Base-by-base conservation (phyloP, 345 rosid species). In the Lenwebbia sp. region DNA sequence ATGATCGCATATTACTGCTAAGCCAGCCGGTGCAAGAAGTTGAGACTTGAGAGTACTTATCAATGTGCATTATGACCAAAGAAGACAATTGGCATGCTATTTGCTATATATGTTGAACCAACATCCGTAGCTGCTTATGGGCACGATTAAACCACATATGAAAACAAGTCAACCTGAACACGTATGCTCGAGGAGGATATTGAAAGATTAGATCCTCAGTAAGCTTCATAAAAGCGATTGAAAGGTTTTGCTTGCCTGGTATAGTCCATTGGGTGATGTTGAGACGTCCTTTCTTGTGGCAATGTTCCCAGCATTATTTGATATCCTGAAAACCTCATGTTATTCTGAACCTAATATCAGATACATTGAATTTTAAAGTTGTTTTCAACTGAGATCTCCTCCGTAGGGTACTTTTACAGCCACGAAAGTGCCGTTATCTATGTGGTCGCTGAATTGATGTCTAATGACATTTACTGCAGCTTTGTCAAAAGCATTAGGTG, bases 401-500 rank as follows among this genome's bases (percentile, higher is more conserved):
- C 78, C 25, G 2, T 17, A 33, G 78, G 47, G 78, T 70, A 70
- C 78, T 70, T 70, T 33, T 33, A 33, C 47, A 19, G 47, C 78
- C 13, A 70, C 6, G 2, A 70, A 70, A 70, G 78, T 70, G 25
- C 25, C 5, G 25, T 70, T 10, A 9, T 65, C 76, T 65, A 7
- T 1, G 21, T 22, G 50, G 23, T 54, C 7, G 1, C 60, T 82
- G 85, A 82, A 37, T 58, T 85, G 47, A 70, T 58, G 19, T 83
- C 57, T 82, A 5, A 82, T 76, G 47, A 83, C 83, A 52, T 53
- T 83, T 85, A 76, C 47, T 90, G 93, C 93, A 97, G 99, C 89
- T 90, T 81, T 96, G 54, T 87, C 91, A 21, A 92, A 95, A 90
- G 98, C 96, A 87, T 88, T 96, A 86, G 91, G 89, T 83, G 89